These are phyloP conservation scores for Penicillium palitans DNA, from an alignment of 2,329 filamentous ascomycete species.

Conservation along the genomic window DNA sequence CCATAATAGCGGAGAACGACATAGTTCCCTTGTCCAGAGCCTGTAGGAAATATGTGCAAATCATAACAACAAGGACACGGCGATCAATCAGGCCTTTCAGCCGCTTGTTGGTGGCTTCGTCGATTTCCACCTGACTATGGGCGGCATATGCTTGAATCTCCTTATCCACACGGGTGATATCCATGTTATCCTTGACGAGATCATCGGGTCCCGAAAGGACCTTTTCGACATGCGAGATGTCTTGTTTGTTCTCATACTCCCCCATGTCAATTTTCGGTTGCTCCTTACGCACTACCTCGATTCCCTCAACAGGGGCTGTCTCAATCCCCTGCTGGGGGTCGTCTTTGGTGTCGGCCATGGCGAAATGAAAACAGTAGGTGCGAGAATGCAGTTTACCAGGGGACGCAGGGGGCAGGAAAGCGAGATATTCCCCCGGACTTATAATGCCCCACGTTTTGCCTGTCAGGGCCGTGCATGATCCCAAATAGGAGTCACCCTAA, in stretches of 20 bases:
- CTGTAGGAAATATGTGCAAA: conserved; percentile 71
- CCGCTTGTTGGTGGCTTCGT: conserved; percentile 59
- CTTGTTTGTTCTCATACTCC: conserved; percentile 25
- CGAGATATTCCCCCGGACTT: neutral
- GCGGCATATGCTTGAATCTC: conserved; percentile 71
- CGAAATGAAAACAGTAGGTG: too few relatives aligned
- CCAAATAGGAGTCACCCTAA: neutral
- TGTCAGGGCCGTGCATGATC: neutral
- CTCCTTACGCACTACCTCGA: neutral
- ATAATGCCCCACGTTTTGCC: neutral
- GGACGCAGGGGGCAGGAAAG: neutral
- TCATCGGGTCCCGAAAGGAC: conserved; percentile 49
- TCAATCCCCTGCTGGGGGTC: conserved; percentile 17
- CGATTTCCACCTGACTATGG: conserved; percentile 57
- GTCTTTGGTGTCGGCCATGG: conserved; percentile 12
- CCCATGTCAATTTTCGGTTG: conserved; percentile 14
- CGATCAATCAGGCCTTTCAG: conserved; percentile 66
- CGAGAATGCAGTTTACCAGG: neutral
- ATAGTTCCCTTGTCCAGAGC: conserved; percentile 45
- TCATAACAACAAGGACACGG: conserved; percentile 69
- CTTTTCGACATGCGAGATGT: conserved; percentile 51
- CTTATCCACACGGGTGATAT: conserved; percentile 64
- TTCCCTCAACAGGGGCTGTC: neutral
- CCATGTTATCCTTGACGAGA: conserved; percentile 53
- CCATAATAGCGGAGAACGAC: conserved; percentile 47